phyloP scores from a whole-genome alignment of 306 rosid species.

The Quercus glauca region DNA sequence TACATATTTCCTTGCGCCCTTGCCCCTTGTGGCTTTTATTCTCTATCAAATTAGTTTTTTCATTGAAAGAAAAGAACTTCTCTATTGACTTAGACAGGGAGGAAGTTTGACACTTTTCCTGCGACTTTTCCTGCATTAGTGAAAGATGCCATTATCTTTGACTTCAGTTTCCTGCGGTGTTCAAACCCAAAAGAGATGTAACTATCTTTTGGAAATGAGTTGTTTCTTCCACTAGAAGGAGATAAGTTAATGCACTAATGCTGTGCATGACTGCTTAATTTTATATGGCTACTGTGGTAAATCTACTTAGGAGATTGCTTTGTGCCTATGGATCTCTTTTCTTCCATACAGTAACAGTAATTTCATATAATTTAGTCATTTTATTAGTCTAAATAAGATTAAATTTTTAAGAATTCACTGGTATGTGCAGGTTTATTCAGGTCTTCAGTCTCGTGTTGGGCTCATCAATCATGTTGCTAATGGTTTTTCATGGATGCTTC shows the following conservation, averaged over 20 bases:
- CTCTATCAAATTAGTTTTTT: not conserved
- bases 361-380: no score
- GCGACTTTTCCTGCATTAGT: not conserved
- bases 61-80: not conserved
- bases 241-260: no score
- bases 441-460: constrained; percentile 84
- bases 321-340: constrained; percentile 12
- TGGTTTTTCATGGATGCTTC: constrained; percentile 79
- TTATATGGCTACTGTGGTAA: constrained; percentile 13
- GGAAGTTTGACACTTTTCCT: not conserved
- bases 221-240: no score
- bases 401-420: constrained; percentile 19
- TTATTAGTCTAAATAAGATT: not conserved
- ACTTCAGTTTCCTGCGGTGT: no score
- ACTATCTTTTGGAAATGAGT: no score
- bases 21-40: no score
- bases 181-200: no score
- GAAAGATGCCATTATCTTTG: no score
- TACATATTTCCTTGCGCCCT: no score
- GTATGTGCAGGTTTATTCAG: constrained; percentile 59
- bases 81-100: constrained; percentile 12
- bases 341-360: not conserved
- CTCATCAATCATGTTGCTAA: constrained; percentile 51
- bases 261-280: constrained; percentile 11
- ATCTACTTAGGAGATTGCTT: not conserved